These are phyloP conservation scores for Trypanosoma grayi DNA, from an alignment of 208 protist species.

Conservation along the genomic window DNA sequence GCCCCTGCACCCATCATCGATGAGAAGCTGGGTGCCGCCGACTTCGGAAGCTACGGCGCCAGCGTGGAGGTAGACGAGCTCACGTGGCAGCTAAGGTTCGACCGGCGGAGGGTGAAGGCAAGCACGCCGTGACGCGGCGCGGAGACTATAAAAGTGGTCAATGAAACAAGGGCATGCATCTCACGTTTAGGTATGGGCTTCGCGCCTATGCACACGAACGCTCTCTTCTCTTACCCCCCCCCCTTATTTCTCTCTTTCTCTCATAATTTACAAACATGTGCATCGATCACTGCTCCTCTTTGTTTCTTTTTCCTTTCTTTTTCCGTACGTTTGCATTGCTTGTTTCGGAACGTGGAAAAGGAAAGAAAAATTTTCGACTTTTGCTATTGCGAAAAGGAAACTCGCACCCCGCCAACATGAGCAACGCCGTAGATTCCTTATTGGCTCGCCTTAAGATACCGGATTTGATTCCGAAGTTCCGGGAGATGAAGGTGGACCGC, in stretches of 20 bases:
- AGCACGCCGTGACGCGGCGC: background rate
- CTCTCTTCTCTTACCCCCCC: no score
- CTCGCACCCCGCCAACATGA: conserved; percentile 14
- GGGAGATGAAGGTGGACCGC: conserved; percentile 66
- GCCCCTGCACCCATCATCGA: conserved; percentile 24
- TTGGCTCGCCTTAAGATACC: conserved; percentile 73
- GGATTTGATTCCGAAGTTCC: conserved; percentile 68
- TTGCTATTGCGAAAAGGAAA: background rate
- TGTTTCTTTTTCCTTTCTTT: no score
- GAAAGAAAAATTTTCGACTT: background rate
- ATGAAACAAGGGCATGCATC: no score
- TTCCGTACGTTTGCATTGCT: no score
- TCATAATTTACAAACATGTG: no score
- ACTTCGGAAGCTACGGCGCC: conserved; percentile 61
- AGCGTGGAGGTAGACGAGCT: conserved; percentile 74
- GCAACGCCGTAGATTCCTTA: conserved; percentile 69
- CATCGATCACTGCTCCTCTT: background rate
- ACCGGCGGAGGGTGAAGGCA: conserved; percentile 26
- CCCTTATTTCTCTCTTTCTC: no score
- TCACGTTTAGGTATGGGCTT: no score
- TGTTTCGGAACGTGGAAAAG: conserved; percentile 7
- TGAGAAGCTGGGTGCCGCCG: conserved; percentile 32
- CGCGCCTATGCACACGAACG: no score
- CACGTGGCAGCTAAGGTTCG: conserved; percentile 61
- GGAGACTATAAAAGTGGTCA: no score